Conservation (phyloP, 2,329 filamentous ascomycete genomes). For the Ilyonectria mors-panacis region DNA sequence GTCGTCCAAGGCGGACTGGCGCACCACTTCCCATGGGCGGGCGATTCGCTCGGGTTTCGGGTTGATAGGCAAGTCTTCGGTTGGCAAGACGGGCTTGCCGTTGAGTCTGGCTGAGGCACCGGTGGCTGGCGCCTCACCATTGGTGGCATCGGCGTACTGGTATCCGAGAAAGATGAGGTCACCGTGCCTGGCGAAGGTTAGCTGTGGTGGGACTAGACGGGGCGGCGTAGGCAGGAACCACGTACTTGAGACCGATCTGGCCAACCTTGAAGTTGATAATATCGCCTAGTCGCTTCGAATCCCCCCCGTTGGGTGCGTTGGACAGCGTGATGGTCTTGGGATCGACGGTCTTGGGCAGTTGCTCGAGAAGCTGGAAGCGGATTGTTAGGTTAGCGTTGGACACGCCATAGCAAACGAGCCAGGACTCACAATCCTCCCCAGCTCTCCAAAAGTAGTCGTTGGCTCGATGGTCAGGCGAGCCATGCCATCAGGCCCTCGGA, state of each 20-base stretch:
- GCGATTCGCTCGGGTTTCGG: constrained; percentile 74
- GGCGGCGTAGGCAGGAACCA: constrained; percentile 2
- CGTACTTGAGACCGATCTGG: constrained; percentile 73
- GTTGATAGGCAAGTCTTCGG: constrained; percentile 76
- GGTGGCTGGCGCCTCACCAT: constrained; percentile 49
- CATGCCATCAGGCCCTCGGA: constrained; percentile 94
- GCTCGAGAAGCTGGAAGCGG: constrained; percentile 65
- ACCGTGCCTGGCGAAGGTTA: constrained; percentile 76
- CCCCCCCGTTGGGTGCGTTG: constrained; percentile 71
- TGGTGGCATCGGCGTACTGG: constrained; percentile 66
- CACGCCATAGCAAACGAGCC: neutral
- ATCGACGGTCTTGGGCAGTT: constrained; percentile 75
- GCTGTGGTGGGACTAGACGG: constrained; percentile 19
- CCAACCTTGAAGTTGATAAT: constrained; percentile 70
- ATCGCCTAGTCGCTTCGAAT: constrained; percentile 71
- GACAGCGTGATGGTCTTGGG: constrained; percentile 73
- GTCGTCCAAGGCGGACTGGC: constrained; percentile 90
- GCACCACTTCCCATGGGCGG: constrained; percentile 84
- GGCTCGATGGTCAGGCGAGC: constrained; percentile 86
- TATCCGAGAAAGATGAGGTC: constrained; percentile 93
- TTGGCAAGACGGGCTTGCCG: constrained; percentile 79
- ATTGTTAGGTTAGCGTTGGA: constrained; percentile 32
- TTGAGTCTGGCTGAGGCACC: constrained; percentile 79
- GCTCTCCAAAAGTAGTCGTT: constrained; percentile 78
- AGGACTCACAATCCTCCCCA: constrained; percentile 65